Evolutionary conservation across 768 basidiomycete genomes (phyloP), one percentile per base, ranked within the genome.

Genomic region (Amanita inopinata): DNA sequence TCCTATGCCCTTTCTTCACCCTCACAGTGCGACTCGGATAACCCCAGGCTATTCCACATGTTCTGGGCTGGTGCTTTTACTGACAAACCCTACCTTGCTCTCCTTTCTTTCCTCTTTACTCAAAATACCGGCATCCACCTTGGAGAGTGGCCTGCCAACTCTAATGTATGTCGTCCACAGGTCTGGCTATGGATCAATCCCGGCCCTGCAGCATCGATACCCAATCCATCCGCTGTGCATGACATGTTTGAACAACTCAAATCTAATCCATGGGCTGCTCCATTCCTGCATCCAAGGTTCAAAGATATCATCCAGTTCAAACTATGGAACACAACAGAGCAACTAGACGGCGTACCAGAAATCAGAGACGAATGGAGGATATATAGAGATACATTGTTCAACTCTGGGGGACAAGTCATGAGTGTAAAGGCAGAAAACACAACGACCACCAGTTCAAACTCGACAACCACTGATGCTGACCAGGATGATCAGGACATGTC

Each of bases 161-260:
- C 74, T 1, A 53, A 56, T 1, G 69, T 79, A 18, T 97, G 92
- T 57, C 78, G 86, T 7, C 88, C 93, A 0, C 79, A 93, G 56
- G 86, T 96, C 60, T 94, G 89, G 89, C 60, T 96, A 39, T 96
- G 93, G 93, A 88, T 96, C 57, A 94, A 93, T 53, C 91, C 90
- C 10, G 89, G 89, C 17, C 89, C 90, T 11, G 92, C 90, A 2
- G 87, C 89, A 4, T 67, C 80, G 24, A 70, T 88, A 1, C 86
- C 87, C 0, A 87, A 90, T 51, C 84, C 85, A 0, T 73, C 67
- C 12, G 91, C 87, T 2, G 58, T 82, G 37, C 66, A 65, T 40
- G 85, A 92, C 54, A 93, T 97, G 90, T 87, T 76, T 53, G 73
- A 76, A 14, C 72, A 79, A 53, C 68, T 96, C 42, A 80, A 77